Base-by-base conservation (phyloP, 2,329 filamentous ascomycete species). In the Metarhizium sp. region DNA sequence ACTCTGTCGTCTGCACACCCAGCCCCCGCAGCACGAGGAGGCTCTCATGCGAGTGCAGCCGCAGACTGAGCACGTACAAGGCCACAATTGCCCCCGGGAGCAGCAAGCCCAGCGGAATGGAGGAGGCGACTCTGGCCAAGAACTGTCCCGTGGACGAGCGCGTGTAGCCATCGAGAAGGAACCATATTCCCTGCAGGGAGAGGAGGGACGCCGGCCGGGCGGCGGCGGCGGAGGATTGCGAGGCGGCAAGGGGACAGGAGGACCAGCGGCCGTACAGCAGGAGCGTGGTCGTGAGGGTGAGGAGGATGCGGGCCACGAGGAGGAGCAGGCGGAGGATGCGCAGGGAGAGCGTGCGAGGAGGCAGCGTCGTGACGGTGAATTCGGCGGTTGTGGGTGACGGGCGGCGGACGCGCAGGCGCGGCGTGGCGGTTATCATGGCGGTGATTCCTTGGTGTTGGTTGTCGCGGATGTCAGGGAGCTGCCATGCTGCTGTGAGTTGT, bases 351-450 rank as follows among this genome's bases (percentile, higher is more conserved):
- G 78, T 79, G 4, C 73, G 67, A 0, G 74, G 72, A 1, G 88
- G 83, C 48, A 84, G 82, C 56, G 92, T 96, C 40, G 92, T 94
- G 55, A 96, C 89, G 34, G 88, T 95, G 78, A 92, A 97, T 61
- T 89, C 87, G 67, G 89, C 85, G n/a, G 94, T 96, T 2, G 91
- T 95, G 50, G 90, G 86, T 29, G 94, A 92, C 51, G 89, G 88
- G 25, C 84, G 81, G 60, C 83, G 79, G 58, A 80, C 79, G 62
- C 75, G 78, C 52, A 90, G 81, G 62, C 79, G 79, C 10, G 83
- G 81, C 1, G 75, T 64, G 20, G 78, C 81, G 46, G 79, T 80
- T 60, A 88, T 77, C 86, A 90, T 60, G 18, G 52, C 13, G 38
- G 36, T 2, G 32, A 40, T 40, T 7, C 7, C 38, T 40, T 11